A percentile compares a stretch with the other conserved stretches of the same genome.
phyloP scores from a whole-genome alignment of 1,284 basidiomycete genomes.

The Vanrija sp. region DNA sequence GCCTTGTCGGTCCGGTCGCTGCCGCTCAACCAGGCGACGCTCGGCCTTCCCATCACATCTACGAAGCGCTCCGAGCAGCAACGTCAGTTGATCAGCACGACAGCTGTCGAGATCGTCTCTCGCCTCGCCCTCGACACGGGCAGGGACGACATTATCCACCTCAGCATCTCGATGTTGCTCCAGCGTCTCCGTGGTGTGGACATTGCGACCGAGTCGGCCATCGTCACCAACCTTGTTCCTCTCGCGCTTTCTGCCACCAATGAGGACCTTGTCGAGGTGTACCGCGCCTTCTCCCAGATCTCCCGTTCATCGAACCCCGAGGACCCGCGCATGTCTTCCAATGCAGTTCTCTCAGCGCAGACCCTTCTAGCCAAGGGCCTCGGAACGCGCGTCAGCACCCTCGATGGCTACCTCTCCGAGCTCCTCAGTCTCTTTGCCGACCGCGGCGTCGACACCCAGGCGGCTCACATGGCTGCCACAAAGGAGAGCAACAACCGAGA shows the following conservation, averaged over 20 bases:
- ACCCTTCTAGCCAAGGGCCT: conserved; percentile 79
- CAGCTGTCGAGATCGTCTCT: conserved; percentile 84
- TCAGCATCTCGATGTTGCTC: conserved; percentile 87
- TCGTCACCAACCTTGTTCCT: conserved; percentile 86
- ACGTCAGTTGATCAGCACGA: conserved; percentile 76
- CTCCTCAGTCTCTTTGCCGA: conserved; percentile 82
- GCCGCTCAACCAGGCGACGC: conserved; percentile 4
- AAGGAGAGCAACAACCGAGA: conserved; percentile 15
- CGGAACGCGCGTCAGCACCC: conserved; percentile 63
- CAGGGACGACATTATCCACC: conserved; percentile 74
- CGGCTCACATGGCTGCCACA: conserved; percentile 54
- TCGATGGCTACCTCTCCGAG: conserved; percentile 76
- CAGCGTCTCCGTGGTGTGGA: conserved; percentile 82
- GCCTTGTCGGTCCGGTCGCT: conserved; percentile 26
- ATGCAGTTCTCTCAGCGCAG: conserved; percentile 84
- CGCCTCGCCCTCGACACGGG: conserved; percentile 76
- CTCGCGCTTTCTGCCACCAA: conserved; percentile 75
- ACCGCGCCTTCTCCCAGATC: conserved; percentile 78
- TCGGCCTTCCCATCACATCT: background rate
- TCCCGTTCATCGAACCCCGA: conserved; percentile 78
- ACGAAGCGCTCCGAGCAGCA: conserved; percentile 66
- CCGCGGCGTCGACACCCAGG: conserved; percentile 87
- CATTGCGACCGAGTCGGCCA: conserved; percentile 80
- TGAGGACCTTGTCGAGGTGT: conserved; percentile 76
- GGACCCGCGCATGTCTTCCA: conserved; percentile 77